A percentile compares a stretch with the other conserved stretches of the same genome.
phyloP scores from a whole-genome alignment of 2,329 filamentous ascomycete species.

The Parastagonospora avenae region DNA sequence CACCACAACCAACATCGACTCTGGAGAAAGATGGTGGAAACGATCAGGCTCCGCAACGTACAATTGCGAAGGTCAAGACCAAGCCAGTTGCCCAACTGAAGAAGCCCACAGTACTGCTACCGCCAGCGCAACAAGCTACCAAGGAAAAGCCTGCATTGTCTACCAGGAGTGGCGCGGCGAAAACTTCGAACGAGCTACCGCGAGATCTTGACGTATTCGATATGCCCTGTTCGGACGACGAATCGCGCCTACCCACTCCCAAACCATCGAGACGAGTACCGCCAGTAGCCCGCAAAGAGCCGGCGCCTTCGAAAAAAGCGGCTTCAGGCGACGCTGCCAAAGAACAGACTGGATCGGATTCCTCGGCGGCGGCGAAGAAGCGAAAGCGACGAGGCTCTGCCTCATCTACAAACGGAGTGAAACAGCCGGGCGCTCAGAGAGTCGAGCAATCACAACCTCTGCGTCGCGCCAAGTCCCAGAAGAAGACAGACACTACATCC shows the following conservation, averaged over 20 bases:
- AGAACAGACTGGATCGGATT: constrained; percentile 27
- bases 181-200: constrained; percentile 6
- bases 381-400: constrained; percentile 36
- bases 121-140: neutral
- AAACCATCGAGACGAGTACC: constrained; percentile 20
- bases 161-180: neutral
- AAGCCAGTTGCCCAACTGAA: constrained; percentile 3
- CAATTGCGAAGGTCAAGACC: constrained; percentile 15
- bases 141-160: no score
- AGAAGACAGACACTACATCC: constrained; percentile 27
- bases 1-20: constrained; percentile 12
- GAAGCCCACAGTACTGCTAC: constrained; percentile 11
- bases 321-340: constrained; percentile 10
- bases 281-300: constrained; percentile 12
- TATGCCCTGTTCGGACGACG: constrained; percentile 34
- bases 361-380: constrained; percentile 37
- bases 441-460: constrained; percentile 14
- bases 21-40: constrained; percentile 2
- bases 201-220: constrained; percentile 28
- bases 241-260: constrained; percentile 19
- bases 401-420: constrained; percentile 17
- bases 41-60: constrained; percentile 3
- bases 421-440: constrained; percentile 6
- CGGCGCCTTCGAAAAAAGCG: neutral
- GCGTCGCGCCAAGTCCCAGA: constrained; percentile 34